phyloP scores from a whole-genome alignment of 192 early-diverging fungal species.

The Dissophora globulifera region DNA sequence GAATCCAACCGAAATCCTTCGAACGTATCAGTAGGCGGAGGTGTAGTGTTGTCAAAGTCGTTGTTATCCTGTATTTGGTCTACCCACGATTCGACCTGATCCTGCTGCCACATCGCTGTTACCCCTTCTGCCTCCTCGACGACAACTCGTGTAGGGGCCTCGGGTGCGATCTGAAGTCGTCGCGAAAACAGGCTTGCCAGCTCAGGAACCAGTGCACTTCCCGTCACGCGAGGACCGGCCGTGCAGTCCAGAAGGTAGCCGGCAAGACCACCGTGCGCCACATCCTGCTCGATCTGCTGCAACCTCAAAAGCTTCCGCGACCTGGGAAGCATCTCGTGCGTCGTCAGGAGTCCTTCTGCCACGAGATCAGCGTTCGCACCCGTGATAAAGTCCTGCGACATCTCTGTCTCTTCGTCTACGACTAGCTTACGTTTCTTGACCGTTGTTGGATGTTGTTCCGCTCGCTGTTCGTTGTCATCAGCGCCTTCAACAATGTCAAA shows the following conservation, averaged over 20 bases:
- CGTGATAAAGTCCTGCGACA: conserved; percentile 63
- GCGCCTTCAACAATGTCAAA: conserved; percentile 66
- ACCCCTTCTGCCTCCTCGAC: conserved; percentile 28
- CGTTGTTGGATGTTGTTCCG: conserved; percentile 8
- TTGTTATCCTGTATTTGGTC: conserved; percentile 32
- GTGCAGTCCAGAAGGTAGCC: conserved; percentile 45
- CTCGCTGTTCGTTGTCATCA: conserved; percentile 46
- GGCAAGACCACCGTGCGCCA: conserved; percentile 40
- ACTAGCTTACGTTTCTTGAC: conserved; percentile 67
- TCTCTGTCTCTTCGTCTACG: conserved; percentile 76
- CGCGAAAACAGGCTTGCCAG: conserved; percentile 51
- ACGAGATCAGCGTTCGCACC: conserved; percentile 56
- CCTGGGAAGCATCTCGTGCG: conserved; percentile 48
- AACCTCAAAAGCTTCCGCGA: conserved; percentile 43
- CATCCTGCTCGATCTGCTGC: conserved; percentile 50
- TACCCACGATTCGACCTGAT: conserved; percentile 47
- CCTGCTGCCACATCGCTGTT: conserved; percentile 55
- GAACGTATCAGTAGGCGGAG: conserved; percentile 28
- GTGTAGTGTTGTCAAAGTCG: conserved; percentile 20
- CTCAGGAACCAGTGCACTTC: conserved; percentile 43
- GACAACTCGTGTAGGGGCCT: background rate
- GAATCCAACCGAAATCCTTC: conserved; percentile 50
- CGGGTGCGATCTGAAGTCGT: conserved; percentile 39
- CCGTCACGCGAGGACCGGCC: conserved; percentile 39
- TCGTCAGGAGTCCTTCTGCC: conserved; percentile 46